Evolutionary conservation across 495 filamentous ascomycete species (phyloP), one percentile per base, ranked within the genome.

Genomic region (Chaetomidium leptoderma): DNA sequence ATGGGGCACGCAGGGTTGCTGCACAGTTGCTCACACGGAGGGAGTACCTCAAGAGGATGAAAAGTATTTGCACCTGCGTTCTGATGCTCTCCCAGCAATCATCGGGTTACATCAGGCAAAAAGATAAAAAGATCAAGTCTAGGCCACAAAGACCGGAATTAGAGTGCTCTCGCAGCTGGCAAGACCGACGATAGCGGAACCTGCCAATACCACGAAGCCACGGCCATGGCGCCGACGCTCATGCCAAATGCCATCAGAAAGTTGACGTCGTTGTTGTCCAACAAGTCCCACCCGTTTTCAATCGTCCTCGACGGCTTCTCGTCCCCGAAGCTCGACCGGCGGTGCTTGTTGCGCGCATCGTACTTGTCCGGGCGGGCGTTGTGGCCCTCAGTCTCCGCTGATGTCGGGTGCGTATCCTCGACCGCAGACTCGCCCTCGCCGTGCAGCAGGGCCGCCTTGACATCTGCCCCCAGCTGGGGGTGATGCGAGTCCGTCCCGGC

Each of bases 231-330:
- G 5, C 83, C 83, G 14, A 90, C 35, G 66, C 89, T 97, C 84
- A 95, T 93, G 0, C 72, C 70, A 9, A 81, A 74, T 0, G 92
- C 92, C 92, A 96, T 97, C 26, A 91, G 65, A 23, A 95, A 76
- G 67, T 98, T 98, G 57, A 98, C 91, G 26, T 83, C 86, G 67
- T 98, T 98, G 63, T 98, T 98, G 67, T 93, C 90, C 58, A 97
- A 73, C 63, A 93, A 66, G 60, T 95, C 89, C 66, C 73, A 75
- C 8, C 89, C 92, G 53, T 76, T 87, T 66, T 86, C 89, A 0
- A 91, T 73, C 29, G 84, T 80, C 13, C 91, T 78, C 55, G 87
- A 91, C 61, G 85, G 82, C 61, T 82, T 82, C 37, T 73, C 74
- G 33, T 81, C 73, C 1, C 78, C 79, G 59, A 78, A 80, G 61